These are phyloP conservation scores for Pyrenophora teres DNA, from an alignment of 2,329 filamentous ascomycete genomes.

Conservation along the genomic window DNA sequence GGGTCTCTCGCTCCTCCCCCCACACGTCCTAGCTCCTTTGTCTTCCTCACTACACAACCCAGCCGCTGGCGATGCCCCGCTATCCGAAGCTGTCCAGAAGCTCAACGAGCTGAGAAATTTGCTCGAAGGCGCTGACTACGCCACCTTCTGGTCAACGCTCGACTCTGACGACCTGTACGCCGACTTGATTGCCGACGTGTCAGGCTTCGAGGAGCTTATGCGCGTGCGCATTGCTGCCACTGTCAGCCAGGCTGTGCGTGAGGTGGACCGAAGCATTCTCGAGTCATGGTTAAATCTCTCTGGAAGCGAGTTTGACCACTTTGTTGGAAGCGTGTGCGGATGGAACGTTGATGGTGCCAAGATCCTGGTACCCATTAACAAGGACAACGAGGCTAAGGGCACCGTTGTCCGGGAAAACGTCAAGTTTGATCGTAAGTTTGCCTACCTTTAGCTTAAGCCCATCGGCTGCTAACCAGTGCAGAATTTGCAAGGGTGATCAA, in stretches of 20 bases:
- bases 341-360: conserved; percentile 74
- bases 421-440: conserved; percentile 71
- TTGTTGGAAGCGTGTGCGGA: conserved; percentile 65
- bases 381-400: conserved; percentile 89
- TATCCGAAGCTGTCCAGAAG: conserved; percentile 90
- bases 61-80: conserved; percentile 65
- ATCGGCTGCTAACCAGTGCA: conserved; percentile 15
- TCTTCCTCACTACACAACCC: conserved; percentile 55
- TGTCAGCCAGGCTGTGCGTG: conserved; percentile 81
- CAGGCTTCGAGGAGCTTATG: conserved; percentile 93
- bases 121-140: conserved; percentile 88
- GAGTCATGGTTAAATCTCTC: conserved; percentile 57
- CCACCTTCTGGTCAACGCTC: conserved; percentile 88
- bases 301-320: conserved; percentile 55
- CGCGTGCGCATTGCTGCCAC: conserved; percentile 87
- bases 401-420: conserved; percentile 95
- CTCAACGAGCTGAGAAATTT: conserved; percentile 82
- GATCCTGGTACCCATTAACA: conserved; percentile 84
- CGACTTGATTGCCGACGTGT: conserved; percentile 90
- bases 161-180: conserved; percentile 95
- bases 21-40: conserved; percentile 71
- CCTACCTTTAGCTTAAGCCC: too few relatives aligned
- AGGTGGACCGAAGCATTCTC: conserved; percentile 61
- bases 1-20: conserved; percentile 88
- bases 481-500: conserved; percentile 45